Base-by-base conservation (phyloP, 2,329 filamentous ascomycete genomes). In the Curvularia hawaiiensis region DNA sequence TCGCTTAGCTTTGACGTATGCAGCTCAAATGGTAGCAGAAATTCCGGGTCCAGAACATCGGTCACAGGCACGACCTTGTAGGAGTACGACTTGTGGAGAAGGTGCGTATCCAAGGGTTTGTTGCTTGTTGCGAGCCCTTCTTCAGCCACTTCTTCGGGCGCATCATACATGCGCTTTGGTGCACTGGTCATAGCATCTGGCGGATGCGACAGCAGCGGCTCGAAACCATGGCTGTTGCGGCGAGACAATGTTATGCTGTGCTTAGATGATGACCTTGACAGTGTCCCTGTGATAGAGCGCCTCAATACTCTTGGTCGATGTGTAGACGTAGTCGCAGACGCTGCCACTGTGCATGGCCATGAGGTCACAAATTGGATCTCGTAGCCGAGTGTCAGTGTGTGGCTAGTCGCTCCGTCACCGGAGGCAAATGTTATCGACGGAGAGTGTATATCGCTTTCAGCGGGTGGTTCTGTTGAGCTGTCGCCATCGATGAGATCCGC, bases 291-390 rank as follows among this genome's bases (percentile, higher is more conserved):
- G 6, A 64, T 48, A 1, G 70, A 66, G 20, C 68, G 65, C 43
- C 68, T 69, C 2, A 69, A 52, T 14, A 71, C 59, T 22, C 65
- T 64, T 10, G 67, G 69, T 11, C 64, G 56, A 47, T 60, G 66
- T 20, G 54, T 50, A 28, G 30, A 30, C 3, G 60, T 63, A 24
- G 65, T 59, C 7, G 66, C 62, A 12, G 66, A 59, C 12, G 66
- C 58, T 14, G 82, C 81, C 11, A 79, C 75, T 7, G 75, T 78
- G 66, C 84, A 87, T 18, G 81, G 82, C 65, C 82, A 82, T 1
- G 83, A 82, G 0, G 82, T 79, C 43, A 87, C 73, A 64, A 85
- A 86, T 28, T 82, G 78, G 14, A 83, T 78, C 56, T 85, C 82
- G 66, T 83, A 78, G 16, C 71, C 74, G 26, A 86, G 70, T 1